Conservation (phyloP, 1,284 basidiomycete genomes). For the Phlebopus sp. region DNA sequence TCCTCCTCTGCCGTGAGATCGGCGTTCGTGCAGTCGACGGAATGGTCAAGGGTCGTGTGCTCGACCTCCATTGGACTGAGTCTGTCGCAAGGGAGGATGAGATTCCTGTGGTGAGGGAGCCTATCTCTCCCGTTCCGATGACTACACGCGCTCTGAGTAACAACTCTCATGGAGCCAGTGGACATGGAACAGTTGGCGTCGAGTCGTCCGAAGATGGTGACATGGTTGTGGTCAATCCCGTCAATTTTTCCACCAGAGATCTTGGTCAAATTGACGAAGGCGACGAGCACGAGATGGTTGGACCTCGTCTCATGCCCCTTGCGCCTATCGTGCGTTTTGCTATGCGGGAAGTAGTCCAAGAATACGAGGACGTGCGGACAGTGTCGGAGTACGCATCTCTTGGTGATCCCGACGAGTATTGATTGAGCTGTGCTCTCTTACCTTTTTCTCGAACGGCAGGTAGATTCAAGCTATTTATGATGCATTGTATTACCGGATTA, state of each 20-base stretch:
- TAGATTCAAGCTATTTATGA: slow-evolving; percentile 10
- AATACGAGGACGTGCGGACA: slow-evolving; percentile 72
- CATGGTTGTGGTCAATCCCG: slow-evolving; percentile 42
- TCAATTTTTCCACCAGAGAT: slow-evolving; percentile 33
- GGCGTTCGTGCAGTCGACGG: slow-evolving; percentile 77
- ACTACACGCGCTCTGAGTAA: slow-evolving; percentile 30
- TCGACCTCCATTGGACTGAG: slow-evolving; percentile 77
- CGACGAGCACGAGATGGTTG: slow-evolving; percentile 50
- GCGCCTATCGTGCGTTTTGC: slow-evolving; percentile 78
- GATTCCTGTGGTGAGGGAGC: slow-evolving; percentile 23
- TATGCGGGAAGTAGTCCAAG: slow-evolving; percentile 74
- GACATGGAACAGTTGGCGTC: slow-evolving; percentile 26
- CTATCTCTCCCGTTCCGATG: slow-evolving; percentile 27
- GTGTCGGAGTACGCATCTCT: slow-evolving; percentile 71
- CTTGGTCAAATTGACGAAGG: slow-evolving; percentile 36
- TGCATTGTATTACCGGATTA: slow-evolving; percentile 4
- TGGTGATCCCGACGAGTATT: slow-evolving; percentile 71
- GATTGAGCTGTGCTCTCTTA: slow-evolving; percentile 16
- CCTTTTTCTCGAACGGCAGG: neutral
- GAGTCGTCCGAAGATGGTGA: slow-evolving; percentile 44
- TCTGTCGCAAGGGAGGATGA: slow-evolving; percentile 46
- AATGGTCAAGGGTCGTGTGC: slow-evolving; percentile 70
- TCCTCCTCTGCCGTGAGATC: slow-evolving; percentile 72
- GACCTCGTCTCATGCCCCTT: slow-evolving; percentile 68
- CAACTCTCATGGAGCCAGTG: slow-evolving; percentile 32